These are phyloP conservation scores for Hemileccinum hortonii DNA, from an alignment of 1,284 basidiomycete species.

Conservation along the genomic window DNA sequence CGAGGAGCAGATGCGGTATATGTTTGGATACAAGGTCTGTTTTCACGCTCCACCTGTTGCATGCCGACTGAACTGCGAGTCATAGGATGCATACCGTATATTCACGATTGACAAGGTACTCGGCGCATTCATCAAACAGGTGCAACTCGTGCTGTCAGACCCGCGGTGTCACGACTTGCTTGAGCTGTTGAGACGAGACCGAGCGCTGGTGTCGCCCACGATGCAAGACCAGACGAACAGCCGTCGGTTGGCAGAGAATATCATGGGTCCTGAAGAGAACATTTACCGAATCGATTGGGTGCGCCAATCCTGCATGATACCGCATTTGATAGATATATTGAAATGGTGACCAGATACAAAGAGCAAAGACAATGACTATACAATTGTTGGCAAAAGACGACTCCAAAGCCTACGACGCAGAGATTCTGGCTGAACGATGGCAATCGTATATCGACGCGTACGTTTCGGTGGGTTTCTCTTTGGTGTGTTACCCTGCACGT, in stretches of 20 bases:
- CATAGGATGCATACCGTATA: constrained; percentile 73
- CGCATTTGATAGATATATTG: constrained; percentile 4
- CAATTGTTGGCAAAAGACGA: constrained; percentile 92
- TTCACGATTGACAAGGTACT: constrained; percentile 95
- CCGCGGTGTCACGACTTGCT: constrained; percentile 83
- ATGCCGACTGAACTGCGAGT: background rate
- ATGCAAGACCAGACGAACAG: constrained; percentile 86
- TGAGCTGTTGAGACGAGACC: constrained; percentile 76
- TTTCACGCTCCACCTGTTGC: background rate
- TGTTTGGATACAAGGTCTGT: constrained; percentile 83
- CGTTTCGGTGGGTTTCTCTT: constrained; percentile 60
- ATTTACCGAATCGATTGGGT: constrained; percentile 94
- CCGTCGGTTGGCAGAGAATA: constrained; percentile 79
- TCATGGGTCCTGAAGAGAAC: constrained; percentile 87
- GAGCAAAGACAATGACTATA: constrained; percentile 72
- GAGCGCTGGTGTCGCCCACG: constrained; percentile 60
- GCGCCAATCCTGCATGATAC: constrained; percentile 20
- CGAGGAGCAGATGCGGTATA: constrained; percentile 87
- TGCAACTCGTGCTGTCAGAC: constrained; percentile 79
- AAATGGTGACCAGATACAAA: constrained; percentile 53
- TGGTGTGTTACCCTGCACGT: background rate
- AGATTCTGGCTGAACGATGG: constrained; percentile 82
- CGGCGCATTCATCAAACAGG: constrained; percentile 85
- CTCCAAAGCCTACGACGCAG: constrained; percentile 81
- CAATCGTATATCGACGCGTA: constrained; percentile 89